phyloP scores from a whole-genome alignment of 805 yeast species.

The Saccharomycodes ludwigii region DNA sequence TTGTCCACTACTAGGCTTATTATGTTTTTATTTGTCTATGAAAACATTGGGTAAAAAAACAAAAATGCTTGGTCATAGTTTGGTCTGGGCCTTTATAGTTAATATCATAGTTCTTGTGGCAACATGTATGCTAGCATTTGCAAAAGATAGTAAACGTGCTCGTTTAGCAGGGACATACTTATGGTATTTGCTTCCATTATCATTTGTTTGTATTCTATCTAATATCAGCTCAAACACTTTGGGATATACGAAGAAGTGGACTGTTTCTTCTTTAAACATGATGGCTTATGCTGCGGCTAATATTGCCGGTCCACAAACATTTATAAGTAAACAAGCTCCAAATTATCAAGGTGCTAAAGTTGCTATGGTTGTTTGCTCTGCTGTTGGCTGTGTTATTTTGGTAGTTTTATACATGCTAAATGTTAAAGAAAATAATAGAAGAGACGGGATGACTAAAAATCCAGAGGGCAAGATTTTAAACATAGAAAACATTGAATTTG shows the following conservation, averaged over 20 bases:
- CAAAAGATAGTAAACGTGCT: conserved; percentile 21
- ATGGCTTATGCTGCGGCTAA: conserved; percentile 62
- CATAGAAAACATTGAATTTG: conserved; percentile 18
- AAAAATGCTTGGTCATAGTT: conserved; percentile 12
- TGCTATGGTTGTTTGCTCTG: conserved; percentile 37
- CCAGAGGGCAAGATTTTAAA: conserved; percentile 14
- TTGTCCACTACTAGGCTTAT: conserved; percentile 21
- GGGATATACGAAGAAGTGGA: conserved; percentile 61
- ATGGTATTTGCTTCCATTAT: conserved; percentile 24
- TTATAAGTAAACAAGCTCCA: conserved; percentile 45
- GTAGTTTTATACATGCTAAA: conserved; percentile 19
- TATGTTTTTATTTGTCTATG: conserved; percentile 13
- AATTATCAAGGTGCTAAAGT: conserved; percentile 42
- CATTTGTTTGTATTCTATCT: conserved; percentile 24
- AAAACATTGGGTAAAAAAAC: conserved; percentile 11
- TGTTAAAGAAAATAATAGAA: conserved; percentile 28
- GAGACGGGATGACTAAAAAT: conserved; percentile 24
- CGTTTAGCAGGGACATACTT: conserved; percentile 29
- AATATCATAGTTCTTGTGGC: conserved; percentile 22
- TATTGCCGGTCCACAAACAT: conserved; percentile 64
- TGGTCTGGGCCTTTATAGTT: conserved; percentile 23
- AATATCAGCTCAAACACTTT: conserved; percentile 40
- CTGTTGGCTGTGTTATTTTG: conserved; percentile 27
- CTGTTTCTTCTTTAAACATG: conserved; percentile 44
- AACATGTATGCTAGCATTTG: conserved; percentile 33